Conservation (phyloP, 805 yeast species). For the Groenewaldozyma tartarivorans region DNA sequence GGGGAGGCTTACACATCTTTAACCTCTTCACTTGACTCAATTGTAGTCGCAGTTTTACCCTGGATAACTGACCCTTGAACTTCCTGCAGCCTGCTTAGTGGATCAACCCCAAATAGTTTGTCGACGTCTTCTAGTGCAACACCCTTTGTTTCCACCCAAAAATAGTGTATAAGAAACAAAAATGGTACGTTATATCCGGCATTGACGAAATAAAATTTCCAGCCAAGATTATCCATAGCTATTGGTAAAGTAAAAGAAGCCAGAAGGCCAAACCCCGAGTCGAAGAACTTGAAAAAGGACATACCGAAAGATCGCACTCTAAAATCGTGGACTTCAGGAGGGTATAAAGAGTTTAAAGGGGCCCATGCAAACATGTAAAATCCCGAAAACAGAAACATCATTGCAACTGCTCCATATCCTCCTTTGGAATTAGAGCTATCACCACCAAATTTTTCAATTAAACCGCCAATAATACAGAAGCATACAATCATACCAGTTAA, state of each 20-base stretch:
- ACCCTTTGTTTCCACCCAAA: constrained; percentile 36
- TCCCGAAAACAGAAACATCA: constrained; percentile 3
- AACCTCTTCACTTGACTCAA: background rate
- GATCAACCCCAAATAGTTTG: constrained; percentile 32
- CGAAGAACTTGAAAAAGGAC: constrained; percentile 18
- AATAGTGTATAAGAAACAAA: constrained; percentile 25
- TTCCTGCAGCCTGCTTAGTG: too few species aligned
- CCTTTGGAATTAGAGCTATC: background rate
- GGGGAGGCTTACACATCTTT: background rate
- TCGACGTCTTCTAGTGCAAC: constrained; percentile 37
- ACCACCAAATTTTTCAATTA: constrained; percentile 29
- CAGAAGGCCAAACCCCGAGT: constrained; percentile 11
- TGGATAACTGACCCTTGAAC: too few species aligned
- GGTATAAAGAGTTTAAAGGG: constrained; percentile 9
- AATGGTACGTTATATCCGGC: constrained; percentile 27
- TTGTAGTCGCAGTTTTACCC: background rate
- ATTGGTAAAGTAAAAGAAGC: constrained; percentile 29
- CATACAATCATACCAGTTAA: constrained; percentile 5
- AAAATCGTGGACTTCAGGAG: constrained; percentile 19
- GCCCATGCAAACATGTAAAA: constrained; percentile 2
- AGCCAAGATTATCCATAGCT: constrained; percentile 34
- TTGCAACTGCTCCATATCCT: constrained; percentile 1
- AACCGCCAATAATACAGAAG: constrained; percentile 31
- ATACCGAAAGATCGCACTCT: constrained; percentile 34
- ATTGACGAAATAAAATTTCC: constrained; percentile 40